phyloP scores from a whole-genome alignment of 306 rosid species.

The Malus asiatica region DNA sequence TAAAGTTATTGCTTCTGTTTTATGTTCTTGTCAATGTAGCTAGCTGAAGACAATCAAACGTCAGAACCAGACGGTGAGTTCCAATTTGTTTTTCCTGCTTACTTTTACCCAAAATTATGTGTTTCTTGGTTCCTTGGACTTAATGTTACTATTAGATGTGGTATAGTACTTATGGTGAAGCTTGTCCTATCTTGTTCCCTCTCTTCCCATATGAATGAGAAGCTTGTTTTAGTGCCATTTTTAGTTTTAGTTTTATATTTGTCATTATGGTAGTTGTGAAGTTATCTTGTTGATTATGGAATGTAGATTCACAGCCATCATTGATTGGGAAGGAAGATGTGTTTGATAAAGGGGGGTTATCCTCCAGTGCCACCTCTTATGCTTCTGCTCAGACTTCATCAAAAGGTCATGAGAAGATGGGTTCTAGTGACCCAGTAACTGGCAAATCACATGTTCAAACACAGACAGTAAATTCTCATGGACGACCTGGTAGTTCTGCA shows the following conservation, averaged over 20 bases:
- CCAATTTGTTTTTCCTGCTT: neutral
- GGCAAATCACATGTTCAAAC: conserved; percentile 43
- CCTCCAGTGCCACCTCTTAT: conserved; percentile 24
- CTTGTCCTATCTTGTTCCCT: neutral
- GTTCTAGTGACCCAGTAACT: conserved; percentile 30
- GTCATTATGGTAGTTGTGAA: neutral
- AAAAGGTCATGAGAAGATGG: conserved; percentile 42
- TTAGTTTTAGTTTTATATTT: neutral
- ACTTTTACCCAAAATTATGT: neutral
- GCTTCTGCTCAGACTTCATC: conserved; percentile 31
- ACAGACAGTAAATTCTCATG: conserved; percentile 37
- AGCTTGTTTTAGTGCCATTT: neutral
- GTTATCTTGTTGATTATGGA: conserved; percentile 3
- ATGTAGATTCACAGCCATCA: conserved; percentile 46
- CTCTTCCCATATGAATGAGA: neutral
- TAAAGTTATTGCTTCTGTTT: conserved; percentile 19
- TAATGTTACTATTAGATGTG: neutral
- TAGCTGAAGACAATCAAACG: conserved; percentile 39
- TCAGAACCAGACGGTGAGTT: conserved; percentile 62
- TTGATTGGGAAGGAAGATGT: conserved; percentile 38
- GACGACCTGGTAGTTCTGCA: conserved; percentile 55
- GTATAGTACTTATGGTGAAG: neutral
- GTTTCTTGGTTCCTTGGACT: neutral
- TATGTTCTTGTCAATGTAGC: conserved; percentile 37
- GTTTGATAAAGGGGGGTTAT: conserved; percentile 39